Evolutionary conservation across 768 basidiomycete species (phyloP).

Genomic region (Termitomyces sp.): DNA sequence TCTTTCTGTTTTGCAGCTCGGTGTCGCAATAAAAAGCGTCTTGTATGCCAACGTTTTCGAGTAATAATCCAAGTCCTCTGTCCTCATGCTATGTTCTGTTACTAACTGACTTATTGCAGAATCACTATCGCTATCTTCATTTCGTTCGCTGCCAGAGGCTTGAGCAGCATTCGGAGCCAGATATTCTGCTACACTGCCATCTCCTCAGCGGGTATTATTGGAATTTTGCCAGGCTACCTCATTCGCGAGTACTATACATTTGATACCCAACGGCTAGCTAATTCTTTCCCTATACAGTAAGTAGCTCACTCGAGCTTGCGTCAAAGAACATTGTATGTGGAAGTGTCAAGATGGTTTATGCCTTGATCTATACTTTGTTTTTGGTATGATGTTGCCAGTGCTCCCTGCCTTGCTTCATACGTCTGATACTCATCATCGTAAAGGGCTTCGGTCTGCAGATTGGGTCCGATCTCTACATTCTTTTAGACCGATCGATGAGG

Average conservation of each 20-base stretch:
- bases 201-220: conserved; percentile 83
- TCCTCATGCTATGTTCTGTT: conserved; percentile 24
- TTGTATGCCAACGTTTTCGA: conserved; percentile 92
- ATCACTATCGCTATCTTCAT: conserved; percentile 81
- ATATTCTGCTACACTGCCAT: conserved; percentile 93
- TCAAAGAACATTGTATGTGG: conserved; percentile 86
- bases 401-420: neutral
- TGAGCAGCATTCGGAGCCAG: conserved; percentile 73
- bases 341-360: conserved; percentile 85
- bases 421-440: neutral
- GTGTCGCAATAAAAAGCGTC: conserved; percentile 70
- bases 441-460: conserved; percentile 83
- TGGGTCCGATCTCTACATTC: conserved; percentile 76
- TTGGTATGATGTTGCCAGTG: conserved; percentile 42
- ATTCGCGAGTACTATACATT: conserved; percentile 50
- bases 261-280: conserved; percentile 4
- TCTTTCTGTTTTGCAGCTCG: conserved; percentile 69
- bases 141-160: conserved; percentile 76
- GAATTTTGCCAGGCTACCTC: conserved; percentile 87
- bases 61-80: conserved; percentile 35
- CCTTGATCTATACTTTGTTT: conserved; percentile 84
- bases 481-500: conserved; percentile 61
- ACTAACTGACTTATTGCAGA: conserved; percentile 34
- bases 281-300: conserved; percentile 41
- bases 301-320: conserved; percentile 78